Conservation (phyloP, 2,329 filamentous ascomycete genomes). For the Rhinocladiella similis region DNA sequence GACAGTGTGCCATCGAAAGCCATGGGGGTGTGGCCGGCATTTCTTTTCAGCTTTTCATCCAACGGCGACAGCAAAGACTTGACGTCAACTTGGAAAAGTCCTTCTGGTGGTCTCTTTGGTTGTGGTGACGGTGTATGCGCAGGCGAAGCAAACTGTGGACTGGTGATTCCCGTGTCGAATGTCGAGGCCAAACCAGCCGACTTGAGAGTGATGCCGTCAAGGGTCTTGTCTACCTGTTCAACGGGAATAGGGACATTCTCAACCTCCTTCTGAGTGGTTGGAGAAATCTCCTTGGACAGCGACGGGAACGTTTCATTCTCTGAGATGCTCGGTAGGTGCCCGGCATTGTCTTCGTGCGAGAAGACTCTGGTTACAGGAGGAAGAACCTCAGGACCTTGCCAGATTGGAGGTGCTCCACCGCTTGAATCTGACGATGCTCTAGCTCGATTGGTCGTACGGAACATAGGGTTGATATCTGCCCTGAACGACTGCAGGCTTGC, state of each 20-base stretch:
- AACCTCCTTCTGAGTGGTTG: conserved; percentile 27
- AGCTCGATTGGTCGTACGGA: conserved; percentile 11
- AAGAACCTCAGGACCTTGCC: conserved; percentile 44
- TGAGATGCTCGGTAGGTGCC: conserved; percentile 33
- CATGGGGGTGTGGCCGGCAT: conserved; percentile 49
- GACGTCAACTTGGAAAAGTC: conserved; percentile 31
- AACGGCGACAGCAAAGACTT: conserved; percentile 35
- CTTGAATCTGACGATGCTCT: conserved; percentile 16
- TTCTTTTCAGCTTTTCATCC: conserved; percentile 40
- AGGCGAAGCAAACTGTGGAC: conserved; percentile 40
- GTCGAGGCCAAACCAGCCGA: conserved; percentile 45
- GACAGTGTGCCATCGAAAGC: conserved; percentile 40
- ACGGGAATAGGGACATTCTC: conserved; percentile 39
- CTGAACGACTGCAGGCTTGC: conserved; percentile 27
- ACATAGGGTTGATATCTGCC: conserved; percentile 14
- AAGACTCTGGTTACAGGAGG: conserved; percentile 46
- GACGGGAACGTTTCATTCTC: conserved; percentile 40
- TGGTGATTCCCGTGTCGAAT: conserved; percentile 45
- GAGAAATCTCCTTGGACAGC: conserved; percentile 36
- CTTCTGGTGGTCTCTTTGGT: conserved; percentile 25
- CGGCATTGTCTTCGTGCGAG: conserved; percentile 33
- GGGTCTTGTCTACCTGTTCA: conserved; percentile 46
- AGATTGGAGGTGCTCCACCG: conserved; percentile 35
- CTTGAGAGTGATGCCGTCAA: conserved; percentile 50
- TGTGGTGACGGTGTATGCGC: conserved; percentile 28